Percentiles rank a stretch among this genome's conserved stretches.
phyloP scores from a whole-genome alignment of 2,329 filamentous ascomycete species.

The Penicillium sp. region DNA sequence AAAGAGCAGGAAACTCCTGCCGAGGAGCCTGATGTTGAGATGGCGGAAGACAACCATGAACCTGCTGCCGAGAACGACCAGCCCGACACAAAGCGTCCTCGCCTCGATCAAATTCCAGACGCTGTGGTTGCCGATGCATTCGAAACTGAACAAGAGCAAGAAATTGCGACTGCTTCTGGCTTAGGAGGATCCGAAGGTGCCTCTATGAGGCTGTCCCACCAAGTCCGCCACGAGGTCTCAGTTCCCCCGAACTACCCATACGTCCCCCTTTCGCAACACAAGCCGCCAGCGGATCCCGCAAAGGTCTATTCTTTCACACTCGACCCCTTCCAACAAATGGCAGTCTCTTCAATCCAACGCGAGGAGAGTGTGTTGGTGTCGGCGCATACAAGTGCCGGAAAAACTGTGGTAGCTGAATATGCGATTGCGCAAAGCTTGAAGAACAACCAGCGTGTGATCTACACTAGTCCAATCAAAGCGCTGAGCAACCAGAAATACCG shows the following conservation, averaged over 20 bases:
- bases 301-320: conserved; percentile 82
- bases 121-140: conserved; percentile 90
- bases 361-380: conserved; percentile 96
- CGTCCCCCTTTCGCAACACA: conserved; percentile 90
- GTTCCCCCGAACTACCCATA: conserved; percentile 92
- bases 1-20: conserved; percentile 23
- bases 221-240: conserved; percentile 97
- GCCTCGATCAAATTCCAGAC: conserved; percentile 59
- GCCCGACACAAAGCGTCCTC: conserved; percentile 46
- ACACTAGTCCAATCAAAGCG: conserved; percentile 98
- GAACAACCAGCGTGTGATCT: conserved; percentile 97
- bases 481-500: conserved; percentile 98
- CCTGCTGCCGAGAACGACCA: conserved; percentile 33
- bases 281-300: conserved; percentile 80
- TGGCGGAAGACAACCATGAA: conserved; percentile 13
- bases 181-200: conserved; percentile 59
- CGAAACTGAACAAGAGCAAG: conserved; percentile 88
- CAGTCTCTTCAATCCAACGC: conserved; percentile 89
- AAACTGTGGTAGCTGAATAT: conserved; percentile 97
- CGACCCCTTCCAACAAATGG: conserved; percentile 94
- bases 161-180: conserved; percentile 75
- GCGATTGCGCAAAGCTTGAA: conserved; percentile 96
- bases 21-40: conserved; percentile 19
- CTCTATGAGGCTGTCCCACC: conserved; percentile 81
- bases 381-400: conserved; percentile 94